Conservation (phyloP, 2,329 filamentous ascomycete genomes). For the Endothia cerciana region DNA sequence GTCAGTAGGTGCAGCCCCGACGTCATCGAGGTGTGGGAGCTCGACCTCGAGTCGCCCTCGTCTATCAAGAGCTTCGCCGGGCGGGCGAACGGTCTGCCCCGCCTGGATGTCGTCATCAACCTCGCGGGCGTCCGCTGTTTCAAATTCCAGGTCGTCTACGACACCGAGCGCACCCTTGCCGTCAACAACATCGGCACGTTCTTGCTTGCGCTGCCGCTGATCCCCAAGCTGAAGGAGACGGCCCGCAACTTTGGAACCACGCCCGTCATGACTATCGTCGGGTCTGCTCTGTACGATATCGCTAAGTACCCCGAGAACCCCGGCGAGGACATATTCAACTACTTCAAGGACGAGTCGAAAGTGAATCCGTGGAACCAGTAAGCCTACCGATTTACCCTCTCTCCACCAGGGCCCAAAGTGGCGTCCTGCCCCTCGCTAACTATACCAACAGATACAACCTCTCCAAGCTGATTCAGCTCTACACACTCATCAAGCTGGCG, state of each 20-base stretch:
- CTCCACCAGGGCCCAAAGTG: too few relatives aligned
- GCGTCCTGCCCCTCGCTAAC: too few relatives aligned
- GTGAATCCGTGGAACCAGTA: slow-evolving; percentile 27
- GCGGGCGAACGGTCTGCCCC: slow-evolving; percentile 32
- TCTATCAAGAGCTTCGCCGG: slow-evolving; percentile 41
- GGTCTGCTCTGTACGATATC: slow-evolving; percentile 31
- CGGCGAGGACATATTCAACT: slow-evolving; percentile 32
- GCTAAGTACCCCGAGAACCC: slow-evolving; percentile 32
- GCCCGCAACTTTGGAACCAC: slow-evolving; percentile 13
- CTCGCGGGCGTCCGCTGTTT: slow-evolving; percentile 39
- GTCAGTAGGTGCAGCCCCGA: slow-evolving; percentile 31
- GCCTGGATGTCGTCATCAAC: slow-evolving; percentile 43
- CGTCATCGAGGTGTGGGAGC: slow-evolving; percentile 45
- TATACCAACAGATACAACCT: slow-evolving; percentile 30
- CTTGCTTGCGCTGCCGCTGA: slow-evolving; percentile 25
- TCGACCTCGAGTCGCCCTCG: slow-evolving; percentile 43
- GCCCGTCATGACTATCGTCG: slow-evolving; percentile 30
- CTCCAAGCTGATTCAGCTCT: slow-evolving; percentile 31
- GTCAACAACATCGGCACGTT: slow-evolving; percentile 31
- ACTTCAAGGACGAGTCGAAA: slow-evolving; percentile 29
- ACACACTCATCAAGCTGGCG: slow-evolving; percentile 24
- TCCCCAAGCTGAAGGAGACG: slow-evolving; percentile 30
- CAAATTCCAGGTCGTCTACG: slow-evolving; percentile 26
- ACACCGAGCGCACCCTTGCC: slow-evolving; percentile 25
- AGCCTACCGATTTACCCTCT: too few relatives aligned